phyloP scores from a whole-genome alignment of 2,329 filamentous ascomycete genomes.

The Colletotrichum sp. region DNA sequence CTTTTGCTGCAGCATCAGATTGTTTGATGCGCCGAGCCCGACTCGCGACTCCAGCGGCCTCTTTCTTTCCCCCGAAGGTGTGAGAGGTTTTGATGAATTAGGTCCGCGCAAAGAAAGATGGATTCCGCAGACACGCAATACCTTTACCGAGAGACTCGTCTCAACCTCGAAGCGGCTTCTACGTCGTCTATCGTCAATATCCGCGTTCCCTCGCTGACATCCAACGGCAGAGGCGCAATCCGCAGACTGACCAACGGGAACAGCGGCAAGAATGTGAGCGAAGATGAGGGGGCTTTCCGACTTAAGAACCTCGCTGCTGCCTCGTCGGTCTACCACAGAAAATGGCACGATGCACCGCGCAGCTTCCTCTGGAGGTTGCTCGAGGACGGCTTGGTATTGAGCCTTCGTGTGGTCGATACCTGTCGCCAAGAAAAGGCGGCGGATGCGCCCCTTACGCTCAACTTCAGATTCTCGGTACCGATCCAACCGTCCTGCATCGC shows the following conservation, averaged over 20 bases:
- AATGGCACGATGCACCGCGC: slow-evolving; percentile 75
- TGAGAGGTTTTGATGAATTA: not conserved
- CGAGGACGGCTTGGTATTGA: slow-evolving; percentile 79
- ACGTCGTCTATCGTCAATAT: slow-evolving; percentile 74
- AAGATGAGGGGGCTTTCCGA: slow-evolving; percentile 78
- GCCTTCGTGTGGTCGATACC: slow-evolving; percentile 83
- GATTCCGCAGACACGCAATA: slow-evolving; percentile 65
- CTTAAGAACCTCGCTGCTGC: slow-evolving; percentile 76
- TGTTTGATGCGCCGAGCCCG: slow-evolving; percentile 8
- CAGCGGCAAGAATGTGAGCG: slow-evolving; percentile 40
- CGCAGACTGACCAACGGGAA: slow-evolving; percentile 35
- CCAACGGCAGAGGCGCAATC: slow-evolving; percentile 45
- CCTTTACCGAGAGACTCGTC: slow-evolving; percentile 85
- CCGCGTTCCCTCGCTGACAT: slow-evolving; percentile 63
- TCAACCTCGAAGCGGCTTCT: slow-evolving; percentile 79
- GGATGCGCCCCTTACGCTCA: slow-evolving; percentile 77
- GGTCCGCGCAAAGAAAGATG: slow-evolving; percentile 62
- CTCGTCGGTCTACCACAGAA: slow-evolving; percentile 84
- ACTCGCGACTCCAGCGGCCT: slow-evolving; percentile 12
- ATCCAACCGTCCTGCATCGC: slow-evolving; percentile 82
- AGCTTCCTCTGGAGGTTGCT: slow-evolving; percentile 92
- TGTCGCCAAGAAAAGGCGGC: slow-evolving; percentile 68
- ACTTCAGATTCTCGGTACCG: slow-evolving; percentile 75
- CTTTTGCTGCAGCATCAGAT: not conserved
- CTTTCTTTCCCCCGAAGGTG: not conserved